Conservation (phyloP, 2,329 filamentous ascomycete genomes). For the Massarina eburnea region DNA sequence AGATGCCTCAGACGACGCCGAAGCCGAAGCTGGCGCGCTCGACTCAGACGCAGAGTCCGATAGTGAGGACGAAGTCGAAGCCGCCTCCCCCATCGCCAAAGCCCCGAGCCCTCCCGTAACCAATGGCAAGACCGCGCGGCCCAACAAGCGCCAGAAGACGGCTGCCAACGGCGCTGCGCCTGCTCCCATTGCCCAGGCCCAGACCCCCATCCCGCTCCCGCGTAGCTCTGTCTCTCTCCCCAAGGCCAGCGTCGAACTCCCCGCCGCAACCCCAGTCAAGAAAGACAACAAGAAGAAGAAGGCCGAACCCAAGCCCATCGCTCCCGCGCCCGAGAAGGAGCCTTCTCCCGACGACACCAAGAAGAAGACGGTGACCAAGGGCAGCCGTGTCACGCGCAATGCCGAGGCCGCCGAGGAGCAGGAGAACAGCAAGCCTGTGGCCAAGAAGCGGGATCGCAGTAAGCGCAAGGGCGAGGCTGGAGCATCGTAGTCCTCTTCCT, state of each 20-base stretch:
- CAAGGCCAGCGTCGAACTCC: conserved; percentile 5
- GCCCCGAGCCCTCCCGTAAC: conserved; percentile 33
- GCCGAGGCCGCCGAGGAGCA: conserved; percentile 26
- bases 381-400: conserved; percentile 34
- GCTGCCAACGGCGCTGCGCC: conserved; percentile 28
- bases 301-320: conserved; percentile 28
- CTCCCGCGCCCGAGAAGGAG: conserved; percentile 27
- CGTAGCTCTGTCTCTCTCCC: conserved; percentile 17
- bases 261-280: conserved; percentile 22
- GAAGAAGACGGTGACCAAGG: conserved; percentile 43
- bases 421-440: conserved; percentile 24
- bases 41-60: conserved; percentile 46
- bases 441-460: conserved; percentile 35
- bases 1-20: conserved; percentile 39
- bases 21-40: conserved; percentile 33
- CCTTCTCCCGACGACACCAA: conserved; percentile 31
- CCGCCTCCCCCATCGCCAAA: conserved; percentile 36
- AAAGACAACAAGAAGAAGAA: conserved; percentile 40
- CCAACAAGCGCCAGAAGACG: conserved; percentile 44
- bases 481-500: conserved; percentile 15
- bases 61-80: conserved; percentile 32
- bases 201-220: conserved; percentile 18
- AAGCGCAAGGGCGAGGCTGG: conserved; percentile 39
- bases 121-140: conserved; percentile 31
- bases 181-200: conserved; percentile 16